Percentiles rank a stretch among this genome's conserved stretches.
phyloP scores from a whole-genome alignment of 257 asterid species.

The Avicennia marina region DNA sequence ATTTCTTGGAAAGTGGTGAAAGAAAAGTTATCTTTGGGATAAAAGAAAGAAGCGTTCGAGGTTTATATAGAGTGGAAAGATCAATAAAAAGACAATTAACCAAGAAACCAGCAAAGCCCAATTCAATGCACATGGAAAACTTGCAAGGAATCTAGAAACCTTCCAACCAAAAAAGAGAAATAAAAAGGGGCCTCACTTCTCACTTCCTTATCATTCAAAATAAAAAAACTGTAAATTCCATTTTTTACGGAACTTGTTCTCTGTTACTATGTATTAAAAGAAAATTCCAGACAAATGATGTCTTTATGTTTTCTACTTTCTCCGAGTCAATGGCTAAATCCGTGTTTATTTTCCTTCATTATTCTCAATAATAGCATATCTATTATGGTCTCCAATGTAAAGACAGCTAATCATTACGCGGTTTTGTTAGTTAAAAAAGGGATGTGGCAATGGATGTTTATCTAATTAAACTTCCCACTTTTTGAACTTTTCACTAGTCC shows the following conservation, averaged over 20 bases:
- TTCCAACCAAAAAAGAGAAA: neutral
- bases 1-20: neutral
- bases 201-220: neutral
- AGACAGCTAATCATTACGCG: slow-evolving; percentile 32
- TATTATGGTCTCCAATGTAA: neutral
- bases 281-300: too few relatives aligned
- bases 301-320: neutral
- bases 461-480: neutral
- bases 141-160: neutral
- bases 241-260: neutral
- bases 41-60: neutral
- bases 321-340: neutral
- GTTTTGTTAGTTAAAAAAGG: slow-evolving; percentile 40
- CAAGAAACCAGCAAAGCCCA: neutral
- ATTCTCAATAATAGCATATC: slow-evolving; percentile 17
- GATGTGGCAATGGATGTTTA: neutral
- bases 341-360: slow-evolving; percentile 9
- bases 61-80: neutral
- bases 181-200: too few relatives aligned
- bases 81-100: neutral
- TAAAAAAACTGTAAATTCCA: neutral
- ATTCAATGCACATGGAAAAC: too few relatives aligned
- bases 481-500: neutral
- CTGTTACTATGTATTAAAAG: too few relatives aligned
- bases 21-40: too few relatives aligned